These are phyloP conservation scores for Perilla frutescens DNA, from an alignment of 257 asterid genomes.

Conservation along the genomic window DNA sequence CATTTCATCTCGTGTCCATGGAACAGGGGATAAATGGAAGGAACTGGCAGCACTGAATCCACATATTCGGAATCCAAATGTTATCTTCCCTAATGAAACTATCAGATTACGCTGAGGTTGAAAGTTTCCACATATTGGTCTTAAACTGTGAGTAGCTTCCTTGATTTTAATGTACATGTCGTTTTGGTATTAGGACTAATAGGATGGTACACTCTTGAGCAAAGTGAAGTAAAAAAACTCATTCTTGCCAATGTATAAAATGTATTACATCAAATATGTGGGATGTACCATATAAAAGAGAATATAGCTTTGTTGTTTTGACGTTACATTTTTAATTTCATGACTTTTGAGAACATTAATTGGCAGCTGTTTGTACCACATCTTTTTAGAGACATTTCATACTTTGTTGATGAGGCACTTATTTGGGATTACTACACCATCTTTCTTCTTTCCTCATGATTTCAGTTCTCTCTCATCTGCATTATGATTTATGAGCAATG, in stretches of 20 bases:
- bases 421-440: too few relatives aligned
- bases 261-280: background rate
- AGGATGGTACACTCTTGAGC: background rate
- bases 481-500: too few relatives aligned
- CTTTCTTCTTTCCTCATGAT: too few relatives aligned
- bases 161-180: conserved; percentile 31
- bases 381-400: background rate
- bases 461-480: too few relatives aligned
- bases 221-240: conserved; percentile 17
- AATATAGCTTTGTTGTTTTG: conserved; percentile 17
- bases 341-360: background rate
- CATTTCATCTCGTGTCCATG: conserved; percentile 69
- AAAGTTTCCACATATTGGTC: conserved; percentile 1
- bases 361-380: background rate
- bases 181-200: background rate
- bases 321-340: conserved; percentile 9
- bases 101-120: conserved; percentile 44
- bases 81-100: conserved; percentile 51
- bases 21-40: conserved; percentile 60
- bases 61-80: conserved; percentile 67
- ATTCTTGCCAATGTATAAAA: conserved; percentile 2
- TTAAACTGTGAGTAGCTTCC: conserved; percentile 16
- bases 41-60: conserved; percentile 54
- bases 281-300: background rate
- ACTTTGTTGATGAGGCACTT: background rate